phyloP scores from a whole-genome alignment of 2,329 filamentous ascomycete species.

The Pezicula carpinea region DNA sequence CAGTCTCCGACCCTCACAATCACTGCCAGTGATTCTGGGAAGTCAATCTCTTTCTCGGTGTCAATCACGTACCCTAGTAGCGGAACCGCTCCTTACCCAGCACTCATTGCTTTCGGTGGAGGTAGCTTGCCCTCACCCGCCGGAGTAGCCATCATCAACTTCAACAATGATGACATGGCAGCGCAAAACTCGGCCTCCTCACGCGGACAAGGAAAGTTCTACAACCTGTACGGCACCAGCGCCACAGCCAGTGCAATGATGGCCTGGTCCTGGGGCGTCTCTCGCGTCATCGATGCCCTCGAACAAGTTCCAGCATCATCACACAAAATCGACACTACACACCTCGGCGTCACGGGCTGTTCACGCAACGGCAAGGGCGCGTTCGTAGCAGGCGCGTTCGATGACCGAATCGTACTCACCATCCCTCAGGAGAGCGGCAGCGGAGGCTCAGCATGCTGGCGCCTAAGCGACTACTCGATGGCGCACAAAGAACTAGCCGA shows the following conservation, averaged over 20 bases:
- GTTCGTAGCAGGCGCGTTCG: constrained; percentile 55
- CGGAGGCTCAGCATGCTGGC: constrained; percentile 58
- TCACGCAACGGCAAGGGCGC: constrained; percentile 62
- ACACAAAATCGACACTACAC: constrained; percentile 40
- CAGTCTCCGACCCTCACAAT: constrained; percentile 40
- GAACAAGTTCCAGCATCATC: constrained; percentile 39
- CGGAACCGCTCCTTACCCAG: constrained; percentile 46
- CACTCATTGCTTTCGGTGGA: constrained; percentile 53
- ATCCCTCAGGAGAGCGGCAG: constrained; percentile 60
- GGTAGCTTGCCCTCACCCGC: constrained; percentile 50
- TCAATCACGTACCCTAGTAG: constrained; percentile 35
- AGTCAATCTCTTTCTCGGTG: constrained; percentile 40
- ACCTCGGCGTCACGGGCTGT: constrained; percentile 56
- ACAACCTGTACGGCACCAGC: constrained; percentile 49
- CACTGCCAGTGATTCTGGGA: constrained; percentile 38
- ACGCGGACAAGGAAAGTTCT: constrained; percentile 55
- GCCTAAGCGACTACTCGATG: constrained; percentile 47
- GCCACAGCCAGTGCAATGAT: constrained; percentile 54
- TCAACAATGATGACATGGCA: constrained; percentile 54
- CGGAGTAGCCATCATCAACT: constrained; percentile 51
- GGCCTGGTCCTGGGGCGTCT: constrained; percentile 61
- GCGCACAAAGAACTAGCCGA: constrained; percentile 30
- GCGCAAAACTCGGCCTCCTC: constrained; percentile 40
- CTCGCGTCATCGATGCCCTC: constrained; percentile 54
- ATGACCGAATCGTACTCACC: constrained; percentile 53